Conservation (phyloP, 2,329 filamentous ascomycete species). For the Ilyonectria robusta region DNA sequence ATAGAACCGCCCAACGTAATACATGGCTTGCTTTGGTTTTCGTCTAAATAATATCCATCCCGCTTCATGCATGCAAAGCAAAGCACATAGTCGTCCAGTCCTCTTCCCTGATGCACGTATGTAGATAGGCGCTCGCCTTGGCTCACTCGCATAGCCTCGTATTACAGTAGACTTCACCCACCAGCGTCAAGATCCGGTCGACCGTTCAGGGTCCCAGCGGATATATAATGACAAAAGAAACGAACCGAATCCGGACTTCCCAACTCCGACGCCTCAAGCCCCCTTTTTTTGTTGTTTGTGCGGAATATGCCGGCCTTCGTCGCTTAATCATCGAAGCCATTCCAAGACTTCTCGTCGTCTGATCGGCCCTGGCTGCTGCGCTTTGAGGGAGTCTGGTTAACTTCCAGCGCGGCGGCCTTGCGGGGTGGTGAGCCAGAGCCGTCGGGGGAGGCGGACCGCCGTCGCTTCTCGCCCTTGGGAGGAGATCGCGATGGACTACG, state of each 20-base stretch:
- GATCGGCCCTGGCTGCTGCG: constrained; percentile 39
- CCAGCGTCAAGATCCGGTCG: constrained; percentile 1
- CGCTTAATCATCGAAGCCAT: constrained; percentile 57
- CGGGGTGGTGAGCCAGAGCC: constrained; percentile 44
- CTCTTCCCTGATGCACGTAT: constrained; percentile 8
- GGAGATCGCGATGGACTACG: constrained; percentile 18
- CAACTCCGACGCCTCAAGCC: constrained; percentile 23
- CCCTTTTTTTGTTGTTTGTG: constrained; percentile 15
- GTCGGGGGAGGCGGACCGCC: constrained; percentile 47
- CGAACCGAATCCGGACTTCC: constrained; percentile 8
- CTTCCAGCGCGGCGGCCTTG: constrained; percentile 48
- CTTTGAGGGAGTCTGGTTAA: constrained; percentile 33
- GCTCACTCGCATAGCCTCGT: background rate
- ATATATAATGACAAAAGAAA: constrained; percentile 19
- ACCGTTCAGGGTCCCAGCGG: constrained; percentile 9
- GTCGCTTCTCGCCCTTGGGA: constrained; percentile 49
- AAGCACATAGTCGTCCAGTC: background rate
- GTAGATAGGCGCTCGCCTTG: background rate
- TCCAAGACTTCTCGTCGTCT: constrained; percentile 61
- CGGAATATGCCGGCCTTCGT: background rate
- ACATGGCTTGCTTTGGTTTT: constrained; percentile 18
- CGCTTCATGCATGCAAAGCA: constrained; percentile 11
- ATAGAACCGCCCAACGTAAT: constrained; percentile 7
- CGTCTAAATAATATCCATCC: constrained; percentile 18
- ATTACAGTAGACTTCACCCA: constrained; percentile 8